Conservation (phyloP, 441 rosid genomes). For the Dalechampia spathulata region DNA sequence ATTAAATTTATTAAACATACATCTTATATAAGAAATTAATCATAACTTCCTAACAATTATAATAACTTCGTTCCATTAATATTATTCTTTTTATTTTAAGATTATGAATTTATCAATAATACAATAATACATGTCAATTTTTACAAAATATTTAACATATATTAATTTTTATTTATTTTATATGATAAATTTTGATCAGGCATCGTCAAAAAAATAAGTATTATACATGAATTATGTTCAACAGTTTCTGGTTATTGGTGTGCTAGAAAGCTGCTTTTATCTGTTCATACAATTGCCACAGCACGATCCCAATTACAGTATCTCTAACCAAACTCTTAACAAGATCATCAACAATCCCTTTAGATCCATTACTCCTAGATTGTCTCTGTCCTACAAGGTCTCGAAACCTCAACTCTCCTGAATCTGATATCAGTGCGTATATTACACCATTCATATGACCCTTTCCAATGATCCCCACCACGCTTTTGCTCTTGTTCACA, state of each 20-base stretch:
- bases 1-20: too few relatives aligned
- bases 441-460: conserved; percentile 86
- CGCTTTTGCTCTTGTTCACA: conserved; percentile 61
- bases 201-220: too few relatives aligned
- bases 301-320: conserved; percentile 9
- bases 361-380: conserved; percentile 15
- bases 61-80: too few relatives aligned
- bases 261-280: not conserved
- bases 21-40: too few relatives aligned
- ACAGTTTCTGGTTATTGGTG: not conserved
- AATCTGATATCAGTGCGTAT: conserved; percentile 63
- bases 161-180: too few relatives aligned
- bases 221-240: too few relatives aligned
- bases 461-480: conserved; percentile 77
- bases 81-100: too few relatives aligned
- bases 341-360: conserved; percentile 1
- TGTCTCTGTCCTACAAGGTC: conserved; percentile 57
- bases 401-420: conserved; percentile 60
- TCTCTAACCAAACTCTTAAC: conserved; percentile 19
- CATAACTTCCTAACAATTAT: too few relatives aligned
- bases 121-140: too few relatives aligned
- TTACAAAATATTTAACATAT: too few relatives aligned
- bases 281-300: conserved; percentile 18
- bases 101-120: too few relatives aligned
- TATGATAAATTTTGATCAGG: too few relatives aligned